These are phyloP conservation scores for Lanmaoa pseudosensibilis DNA, from an alignment of 768 basidiomycete genomes.

Conservation along the genomic window DNA sequence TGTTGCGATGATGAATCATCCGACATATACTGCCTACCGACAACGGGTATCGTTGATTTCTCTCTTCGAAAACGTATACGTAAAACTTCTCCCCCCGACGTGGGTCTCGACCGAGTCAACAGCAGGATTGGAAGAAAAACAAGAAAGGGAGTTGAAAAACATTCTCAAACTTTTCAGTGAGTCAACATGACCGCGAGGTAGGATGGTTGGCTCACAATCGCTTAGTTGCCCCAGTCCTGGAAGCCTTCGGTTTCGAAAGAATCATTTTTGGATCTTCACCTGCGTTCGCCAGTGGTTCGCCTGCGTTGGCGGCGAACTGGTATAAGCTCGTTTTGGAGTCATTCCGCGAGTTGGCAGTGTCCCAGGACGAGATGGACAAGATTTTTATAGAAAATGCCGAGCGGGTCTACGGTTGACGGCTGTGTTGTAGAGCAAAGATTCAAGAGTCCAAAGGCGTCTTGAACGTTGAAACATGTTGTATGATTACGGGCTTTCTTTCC, in stretches of 20 bases:
- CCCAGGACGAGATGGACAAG: slow-evolving; percentile 73
- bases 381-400: slow-evolving; percentile 62
- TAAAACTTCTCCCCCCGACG: slow-evolving; percentile 76
- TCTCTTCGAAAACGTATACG: slow-evolving; percentile 64
- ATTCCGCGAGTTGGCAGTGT: slow-evolving; percentile 75
- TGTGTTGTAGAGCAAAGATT: not conserved
- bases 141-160: slow-evolving; percentile 45
- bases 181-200: slow-evolving; percentile 30
- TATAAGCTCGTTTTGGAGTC: slow-evolving; percentile 79
- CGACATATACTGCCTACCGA: slow-evolving; percentile 71
- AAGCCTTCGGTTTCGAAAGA: slow-evolving; percentile 82
- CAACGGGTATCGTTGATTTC: slow-evolving; percentile 71
- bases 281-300: slow-evolving; percentile 46
- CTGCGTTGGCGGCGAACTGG: slow-evolving; percentile 65
- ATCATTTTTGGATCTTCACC: slow-evolving; percentile 83
- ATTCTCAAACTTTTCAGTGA: slow-evolving; percentile 84
- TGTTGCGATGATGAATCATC: slow-evolving; percentile 77
- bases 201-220: not conserved
- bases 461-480: not conserved
- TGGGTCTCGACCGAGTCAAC: slow-evolving; percentile 60
- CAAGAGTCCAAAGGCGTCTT: not conserved
- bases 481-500: not conserved
- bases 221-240: slow-evolving; percentile 75
- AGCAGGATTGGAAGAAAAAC: slow-evolving; percentile 35
- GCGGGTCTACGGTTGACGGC: slow-evolving; percentile 38